These are phyloP conservation scores for Styphnolobium japonicum DNA, from an alignment of 306 rosid genomes.

Conservation along the genomic window DNA sequence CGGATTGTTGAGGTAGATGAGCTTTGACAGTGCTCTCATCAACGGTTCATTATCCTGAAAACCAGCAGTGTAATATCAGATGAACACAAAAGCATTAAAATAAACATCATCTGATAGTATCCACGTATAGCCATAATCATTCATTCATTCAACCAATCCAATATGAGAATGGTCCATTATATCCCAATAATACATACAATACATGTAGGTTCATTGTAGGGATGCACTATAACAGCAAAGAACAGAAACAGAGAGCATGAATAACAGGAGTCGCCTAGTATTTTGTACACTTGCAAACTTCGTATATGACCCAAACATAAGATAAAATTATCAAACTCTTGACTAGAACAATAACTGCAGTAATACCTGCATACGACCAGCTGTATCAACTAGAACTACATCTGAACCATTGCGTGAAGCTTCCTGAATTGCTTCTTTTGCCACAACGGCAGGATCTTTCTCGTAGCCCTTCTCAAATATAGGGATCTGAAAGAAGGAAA, in stretches of 20 bases:
- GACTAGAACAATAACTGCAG: not conserved
- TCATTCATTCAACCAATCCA: not conserved
- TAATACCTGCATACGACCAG: conserved; percentile 90
- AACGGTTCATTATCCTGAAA: conserved; percentile 93
- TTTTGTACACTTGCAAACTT: not conserved
- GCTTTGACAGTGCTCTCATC: conserved; percentile 98
- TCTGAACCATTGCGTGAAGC: conserved; percentile 82
- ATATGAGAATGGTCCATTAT: not conserved
- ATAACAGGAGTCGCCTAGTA: not conserved
- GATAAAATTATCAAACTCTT: not conserved
- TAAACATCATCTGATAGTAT: not conserved
- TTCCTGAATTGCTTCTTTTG: conserved; percentile 91
- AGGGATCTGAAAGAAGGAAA: conserved; percentile 56
- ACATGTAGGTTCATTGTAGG: not conserved
- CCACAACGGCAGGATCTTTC: conserved; percentile 93
- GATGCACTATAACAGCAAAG: not conserved
- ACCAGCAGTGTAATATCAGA: conserved; percentile 10
- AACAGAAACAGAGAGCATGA: not conserved
- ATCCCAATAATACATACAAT: not conserved
- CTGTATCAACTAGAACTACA: conserved; percentile 89
- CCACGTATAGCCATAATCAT: not conserved
- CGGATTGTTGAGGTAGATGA: conserved; percentile 81
- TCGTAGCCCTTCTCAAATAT: conserved; percentile 91
- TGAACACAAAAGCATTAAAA: not conserved
- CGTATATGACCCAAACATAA: not conserved